phyloP scores from a whole-genome alignment of 169 alveolate species.

The Eimeria brunetti region DNA sequence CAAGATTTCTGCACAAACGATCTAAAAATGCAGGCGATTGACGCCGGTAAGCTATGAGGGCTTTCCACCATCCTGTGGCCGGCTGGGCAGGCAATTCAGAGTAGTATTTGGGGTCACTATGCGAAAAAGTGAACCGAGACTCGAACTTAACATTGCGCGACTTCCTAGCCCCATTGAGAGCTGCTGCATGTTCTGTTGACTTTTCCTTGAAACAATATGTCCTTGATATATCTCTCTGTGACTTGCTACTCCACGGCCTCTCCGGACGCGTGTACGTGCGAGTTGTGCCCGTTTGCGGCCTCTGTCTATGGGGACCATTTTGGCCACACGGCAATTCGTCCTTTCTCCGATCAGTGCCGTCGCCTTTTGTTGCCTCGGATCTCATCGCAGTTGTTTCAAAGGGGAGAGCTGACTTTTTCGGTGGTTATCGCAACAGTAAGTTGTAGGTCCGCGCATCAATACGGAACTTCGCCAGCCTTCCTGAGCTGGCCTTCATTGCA shows the following conservation, averaged over 20 bases:
- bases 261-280: conserved; percentile 7
- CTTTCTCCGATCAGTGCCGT: not conserved
- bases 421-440: not conserved
- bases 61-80: conserved; percentile 80
- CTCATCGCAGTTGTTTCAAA: conserved; percentile 13
- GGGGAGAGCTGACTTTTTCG: not conserved
- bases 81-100: conserved; percentile 72
- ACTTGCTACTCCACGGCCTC: conserved; percentile 12
- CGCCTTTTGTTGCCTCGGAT: conserved; percentile 29
- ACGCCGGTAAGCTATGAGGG: conserved; percentile 28
- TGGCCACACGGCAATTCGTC: not conserved
- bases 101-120: conserved; percentile 65
- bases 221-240: conserved; percentile 11
- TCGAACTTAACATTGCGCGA: conserved; percentile 58
- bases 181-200: conserved; percentile 6
- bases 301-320: not conserved
- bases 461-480: conserved; percentile 18
- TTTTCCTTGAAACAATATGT: not conserved
- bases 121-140: conserved; percentile 71
- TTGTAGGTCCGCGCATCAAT: not conserved
- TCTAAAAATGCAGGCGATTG: conserved; percentile 43
- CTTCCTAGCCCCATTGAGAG: conserved; percentile 56
- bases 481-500: conserved; percentile 11
- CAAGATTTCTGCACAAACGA: conserved; percentile 50
- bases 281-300: conserved; percentile 69